Conservation (phyloP, 345 rosid genomes). For the Anacardium occidentale region DNA sequence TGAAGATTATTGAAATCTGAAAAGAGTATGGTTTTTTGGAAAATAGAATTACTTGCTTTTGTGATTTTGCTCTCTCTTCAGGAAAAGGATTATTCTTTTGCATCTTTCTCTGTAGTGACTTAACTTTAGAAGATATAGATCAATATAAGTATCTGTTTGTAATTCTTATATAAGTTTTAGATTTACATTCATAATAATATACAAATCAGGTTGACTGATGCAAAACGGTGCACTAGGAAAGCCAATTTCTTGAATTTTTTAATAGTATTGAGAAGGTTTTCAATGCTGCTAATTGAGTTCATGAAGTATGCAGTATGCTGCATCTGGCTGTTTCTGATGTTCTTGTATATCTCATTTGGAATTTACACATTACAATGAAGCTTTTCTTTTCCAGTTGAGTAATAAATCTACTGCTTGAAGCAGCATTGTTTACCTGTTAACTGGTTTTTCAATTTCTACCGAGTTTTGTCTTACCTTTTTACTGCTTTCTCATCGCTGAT, state of each 20-base stretch:
- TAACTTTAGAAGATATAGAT: constrained; percentile 13
- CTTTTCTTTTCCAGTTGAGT: no score
- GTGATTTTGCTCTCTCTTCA: constrained; percentile 20
- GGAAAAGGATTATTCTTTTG: constrained; percentile 29
- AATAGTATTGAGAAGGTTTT: constrained; percentile 4
- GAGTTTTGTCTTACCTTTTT: no score
- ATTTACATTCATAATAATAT: neutral
- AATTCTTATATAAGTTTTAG: neutral
- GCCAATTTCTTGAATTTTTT: neutral
- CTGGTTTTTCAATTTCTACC: neutral
- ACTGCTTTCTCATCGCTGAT: no score
- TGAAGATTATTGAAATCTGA: constrained; percentile 2
- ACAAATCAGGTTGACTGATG: no score
- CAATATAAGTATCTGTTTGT: constrained; percentile 1
- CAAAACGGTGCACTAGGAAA: neutral
- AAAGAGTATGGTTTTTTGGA: neutral
- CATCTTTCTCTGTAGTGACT: constrained; percentile 22
- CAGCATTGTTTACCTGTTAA: neutral
- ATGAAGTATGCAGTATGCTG: neutral
- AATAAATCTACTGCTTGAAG: neutral
- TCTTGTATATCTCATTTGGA: neutral
- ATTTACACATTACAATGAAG: neutral
- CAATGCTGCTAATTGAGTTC: neutral
- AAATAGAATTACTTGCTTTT: constrained; percentile 7
- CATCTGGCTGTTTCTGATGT: neutral